These are phyloP conservation scores for Hymenoscyphus occultus DNA, from an alignment of 2,329 filamentous ascomycete genomes.

Conservation along the genomic window DNA sequence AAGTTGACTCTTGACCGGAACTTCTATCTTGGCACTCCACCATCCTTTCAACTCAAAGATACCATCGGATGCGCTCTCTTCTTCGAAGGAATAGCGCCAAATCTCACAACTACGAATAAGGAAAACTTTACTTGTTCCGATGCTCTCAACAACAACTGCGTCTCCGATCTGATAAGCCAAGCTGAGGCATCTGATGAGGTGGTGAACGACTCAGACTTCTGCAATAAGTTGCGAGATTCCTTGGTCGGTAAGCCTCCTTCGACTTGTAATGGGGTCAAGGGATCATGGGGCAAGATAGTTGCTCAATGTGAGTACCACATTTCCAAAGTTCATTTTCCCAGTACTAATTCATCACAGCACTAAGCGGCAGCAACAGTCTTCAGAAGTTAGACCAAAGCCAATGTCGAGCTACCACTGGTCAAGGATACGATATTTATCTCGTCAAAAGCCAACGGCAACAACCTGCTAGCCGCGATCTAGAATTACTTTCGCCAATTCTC, in stretches of 20 bases:
- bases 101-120: background rate
- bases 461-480: background rate
- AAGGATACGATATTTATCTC: background rate
- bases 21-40: conserved; percentile 5
- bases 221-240: conserved; percentile 2
- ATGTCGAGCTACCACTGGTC: conserved; percentile 6
- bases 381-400: conserved; percentile 5
- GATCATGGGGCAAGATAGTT: background rate
- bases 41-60: background rate
- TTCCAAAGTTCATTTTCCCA: background rate
- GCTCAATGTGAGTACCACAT: background rate
- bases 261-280: conserved; percentile 3
- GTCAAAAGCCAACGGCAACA: background rate
- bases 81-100: conserved; percentile 3
- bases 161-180: conserved; percentile 1
- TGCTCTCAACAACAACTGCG: background rate
- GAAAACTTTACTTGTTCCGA: conserved; percentile 6
- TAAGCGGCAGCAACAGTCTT: background rate
- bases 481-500: background rate
- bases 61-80: conserved; percentile 2
- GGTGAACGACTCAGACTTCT: conserved; percentile 1
- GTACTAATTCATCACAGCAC: background rate
- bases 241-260: background rate
- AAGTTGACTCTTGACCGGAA: conserved; percentile 2
- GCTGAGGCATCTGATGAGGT: background rate